These are phyloP conservation scores for Circinella minor DNA, from an alignment of 371 early-diverging fungal genomes.

Conservation along the genomic window DNA sequence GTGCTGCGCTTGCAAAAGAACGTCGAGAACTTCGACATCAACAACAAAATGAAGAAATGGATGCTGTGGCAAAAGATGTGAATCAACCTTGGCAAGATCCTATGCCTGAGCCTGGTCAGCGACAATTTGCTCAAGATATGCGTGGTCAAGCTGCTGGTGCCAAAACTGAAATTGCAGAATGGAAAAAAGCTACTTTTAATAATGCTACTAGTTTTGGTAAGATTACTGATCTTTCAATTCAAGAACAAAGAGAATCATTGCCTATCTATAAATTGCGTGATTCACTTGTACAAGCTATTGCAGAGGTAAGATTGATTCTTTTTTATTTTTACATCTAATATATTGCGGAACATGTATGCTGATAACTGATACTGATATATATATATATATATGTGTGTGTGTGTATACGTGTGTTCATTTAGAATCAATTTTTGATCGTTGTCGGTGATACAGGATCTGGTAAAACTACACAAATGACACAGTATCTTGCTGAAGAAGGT, in stretches of 20 bases:
- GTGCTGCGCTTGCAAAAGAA: conserved; percentile 93
- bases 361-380: background rate
- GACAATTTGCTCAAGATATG: conserved; percentile 90
- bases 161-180: conserved; percentile 85
- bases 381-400: no score
- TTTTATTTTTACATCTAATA: no score
- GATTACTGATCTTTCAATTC: conserved; percentile 86
- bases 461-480: conserved; percentile 99
- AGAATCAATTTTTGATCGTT: conserved; percentile 91
- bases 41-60: conserved; percentile 86
- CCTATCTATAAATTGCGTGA: conserved; percentile 89
- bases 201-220: conserved; percentile 91
- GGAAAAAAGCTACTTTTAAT: conserved; percentile 90
- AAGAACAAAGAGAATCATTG: conserved; percentile 90
- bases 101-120: conserved; percentile 87
- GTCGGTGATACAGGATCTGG: conserved; percentile 99
- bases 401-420: background rate
- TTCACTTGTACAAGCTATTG: conserved; percentile 81
- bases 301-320: conserved; percentile 46
- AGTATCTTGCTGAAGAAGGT: conserved; percentile 96
- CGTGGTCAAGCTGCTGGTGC: conserved; percentile 63
- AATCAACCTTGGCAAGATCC: conserved; percentile 94
- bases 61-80: conserved; percentile 89
- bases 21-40: conserved; percentile 88
- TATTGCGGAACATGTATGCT: no score